These are phyloP conservation scores for Neonectria ditissima DNA, from an alignment of 2,329 filamentous ascomycete species.

Conservation along the genomic window DNA sequence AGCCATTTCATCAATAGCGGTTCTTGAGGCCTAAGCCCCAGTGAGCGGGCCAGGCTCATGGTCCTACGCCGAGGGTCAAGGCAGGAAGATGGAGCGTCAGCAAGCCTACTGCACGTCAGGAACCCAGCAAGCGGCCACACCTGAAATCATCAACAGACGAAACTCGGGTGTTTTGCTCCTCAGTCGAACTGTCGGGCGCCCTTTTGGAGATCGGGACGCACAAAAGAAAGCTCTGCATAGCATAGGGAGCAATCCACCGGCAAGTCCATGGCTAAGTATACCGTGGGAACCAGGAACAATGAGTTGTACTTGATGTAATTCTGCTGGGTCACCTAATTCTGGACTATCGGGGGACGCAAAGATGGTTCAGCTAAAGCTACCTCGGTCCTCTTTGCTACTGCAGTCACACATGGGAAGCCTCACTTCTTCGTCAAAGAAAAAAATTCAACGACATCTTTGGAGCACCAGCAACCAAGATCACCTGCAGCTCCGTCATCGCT, in stretches of 20 bases:
- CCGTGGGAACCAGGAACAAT: neutral
- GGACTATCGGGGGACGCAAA: neutral
- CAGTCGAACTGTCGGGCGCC: neutral
- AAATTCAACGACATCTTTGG: neutral
- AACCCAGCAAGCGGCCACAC: conserved; percentile 10
- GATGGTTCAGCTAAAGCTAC: neutral
- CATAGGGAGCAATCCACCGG: neutral
- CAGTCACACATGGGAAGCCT: conserved; percentile 13
- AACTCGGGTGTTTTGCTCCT: conserved; percentile 9
- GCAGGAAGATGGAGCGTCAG: conserved; percentile 10
- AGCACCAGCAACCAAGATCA: conserved; percentile 3
- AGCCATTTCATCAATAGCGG: conserved; percentile 33
- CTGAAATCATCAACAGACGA: conserved; percentile 2
- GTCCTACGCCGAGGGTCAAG: conserved; percentile 4
- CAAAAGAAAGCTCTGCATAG: neutral
- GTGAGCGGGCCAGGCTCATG: conserved; percentile 26
- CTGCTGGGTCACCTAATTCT: neutral
- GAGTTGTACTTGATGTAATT: neutral
- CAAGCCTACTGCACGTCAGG: conserved; percentile 20
- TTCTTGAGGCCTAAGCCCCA: conserved; percentile 35
- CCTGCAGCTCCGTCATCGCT: conserved; percentile 10
- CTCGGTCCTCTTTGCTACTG: neutral
- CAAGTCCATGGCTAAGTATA: neutral
- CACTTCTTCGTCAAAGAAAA: neutral
- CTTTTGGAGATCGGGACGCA: neutral